phyloP scores from a whole-genome alignment of 1,139 yeast genomes.

The Geotrichum siamense region DNA sequence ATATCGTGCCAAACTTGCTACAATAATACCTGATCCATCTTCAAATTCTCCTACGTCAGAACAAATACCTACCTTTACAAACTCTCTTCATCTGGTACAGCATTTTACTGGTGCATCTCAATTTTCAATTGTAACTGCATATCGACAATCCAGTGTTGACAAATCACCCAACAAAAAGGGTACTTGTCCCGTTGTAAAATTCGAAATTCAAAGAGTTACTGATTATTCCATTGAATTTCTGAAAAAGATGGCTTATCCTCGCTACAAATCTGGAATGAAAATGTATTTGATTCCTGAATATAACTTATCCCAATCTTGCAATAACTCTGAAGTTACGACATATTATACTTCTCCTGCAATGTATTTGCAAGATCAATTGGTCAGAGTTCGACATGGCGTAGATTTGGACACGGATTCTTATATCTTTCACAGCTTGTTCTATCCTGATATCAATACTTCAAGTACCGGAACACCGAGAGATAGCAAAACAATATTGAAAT shows the following conservation, averaged over 20 bases:
- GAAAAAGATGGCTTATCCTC: slow-evolving; percentile 18
- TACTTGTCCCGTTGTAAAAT: slow-evolving; percentile 19
- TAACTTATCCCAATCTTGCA: background rate
- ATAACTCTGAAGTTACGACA: background rate
- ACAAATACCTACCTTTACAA: slow-evolving; percentile 9
- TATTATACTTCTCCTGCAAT: slow-evolving; percentile 15
- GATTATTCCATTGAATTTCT: slow-evolving; percentile 17
- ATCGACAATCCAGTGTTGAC: slow-evolving; percentile 16
- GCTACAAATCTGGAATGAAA: slow-evolving; percentile 18
- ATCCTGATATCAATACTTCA: slow-evolving; percentile 21
- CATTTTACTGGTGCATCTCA: slow-evolving; percentile 8
- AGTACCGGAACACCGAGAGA: too few species aligned
- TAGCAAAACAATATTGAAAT: too few species aligned
- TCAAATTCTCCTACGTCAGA: background rate
- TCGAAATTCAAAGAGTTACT: slow-evolving; percentile 12
- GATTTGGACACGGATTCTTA: slow-evolving; percentile 4
- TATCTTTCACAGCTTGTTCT: slow-evolving; percentile 19
- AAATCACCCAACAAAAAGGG: slow-evolving; percentile 13
- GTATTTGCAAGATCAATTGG: slow-evolving; percentile 15
- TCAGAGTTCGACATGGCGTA: slow-evolving; percentile 1
- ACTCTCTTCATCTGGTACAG: slow-evolving; percentile 11
- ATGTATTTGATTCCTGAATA: slow-evolving; percentile 12
- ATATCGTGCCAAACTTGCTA: slow-evolving; percentile 13
- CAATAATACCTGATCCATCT: slow-evolving; percentile 5
- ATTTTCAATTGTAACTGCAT: slow-evolving; percentile 16